Percentiles rank a stretch among this genome's conserved stretches.
Conservation (phyloP, 169 alveolate genomes). For the Plasmodium billcollinsi region DNA sequence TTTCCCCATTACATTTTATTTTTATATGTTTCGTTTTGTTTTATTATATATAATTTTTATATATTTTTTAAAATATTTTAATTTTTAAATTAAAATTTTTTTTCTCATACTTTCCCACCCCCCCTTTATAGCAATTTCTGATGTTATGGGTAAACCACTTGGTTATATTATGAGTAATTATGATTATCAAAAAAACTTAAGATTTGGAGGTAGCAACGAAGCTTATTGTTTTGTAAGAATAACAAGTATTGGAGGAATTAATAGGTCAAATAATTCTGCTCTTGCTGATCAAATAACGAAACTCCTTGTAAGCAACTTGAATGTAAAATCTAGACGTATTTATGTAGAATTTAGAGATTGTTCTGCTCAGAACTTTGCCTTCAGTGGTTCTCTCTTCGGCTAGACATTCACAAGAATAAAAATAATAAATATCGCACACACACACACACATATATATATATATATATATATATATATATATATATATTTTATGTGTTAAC, state of each 20-base stretch:
- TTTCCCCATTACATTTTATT: neutral
- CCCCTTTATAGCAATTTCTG: conserved; percentile 26
- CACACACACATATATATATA: neutral
- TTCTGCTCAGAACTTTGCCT: conserved; percentile 54
- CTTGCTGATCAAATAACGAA: conserved; percentile 52
- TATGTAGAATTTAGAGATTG: conserved; percentile 49
- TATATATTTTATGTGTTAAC: neutral
- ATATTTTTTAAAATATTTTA: too few relatives aligned
- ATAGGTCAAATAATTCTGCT: conserved; percentile 36
- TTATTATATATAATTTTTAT: too few relatives aligned
- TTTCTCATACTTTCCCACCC: neutral
- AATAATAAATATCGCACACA: neutral
- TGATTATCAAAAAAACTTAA: conserved; percentile 51
- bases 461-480: neutral
- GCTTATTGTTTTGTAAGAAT: conserved; percentile 58
- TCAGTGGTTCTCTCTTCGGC: conserved; percentile 54
- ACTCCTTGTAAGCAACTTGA: conserved; percentile 9
- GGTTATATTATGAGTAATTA: conserved; percentile 61
- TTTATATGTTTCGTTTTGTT: too few relatives aligned
- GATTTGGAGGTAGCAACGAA: conserved; percentile 39
- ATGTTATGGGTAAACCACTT: conserved; percentile 37
- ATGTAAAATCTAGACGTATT: conserved; percentile 40
- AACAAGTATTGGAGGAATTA: conserved; percentile 60
- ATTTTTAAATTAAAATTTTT: too few relatives aligned
- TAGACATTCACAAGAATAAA: neutral